Base-by-base conservation (phyloP, 192 early-diverging fungal genomes). In the Coemansia sp. region DNA sequence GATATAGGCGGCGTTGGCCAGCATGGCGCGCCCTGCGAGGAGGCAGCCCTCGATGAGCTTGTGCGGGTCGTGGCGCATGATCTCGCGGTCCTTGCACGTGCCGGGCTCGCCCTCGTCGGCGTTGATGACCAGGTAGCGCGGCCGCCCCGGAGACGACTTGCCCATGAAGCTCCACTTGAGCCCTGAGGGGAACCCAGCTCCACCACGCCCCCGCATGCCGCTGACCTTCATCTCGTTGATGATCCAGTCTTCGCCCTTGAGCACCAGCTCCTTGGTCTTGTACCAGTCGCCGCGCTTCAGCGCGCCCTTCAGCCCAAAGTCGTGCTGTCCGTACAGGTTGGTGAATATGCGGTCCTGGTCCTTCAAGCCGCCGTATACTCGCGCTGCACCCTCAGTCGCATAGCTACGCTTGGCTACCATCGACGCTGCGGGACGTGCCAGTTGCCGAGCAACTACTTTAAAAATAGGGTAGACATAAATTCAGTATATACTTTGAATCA, bases 101-200 rank as follows among this genome's bases (percentile, higher is more conserved):
- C 95, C 95, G 6, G 97, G 97, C 83, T 98, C 96, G 68, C 97
- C 97, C 79, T 99, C 97, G 68, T 99, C 95, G 62, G 95, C 95
- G 79, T 99, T 99, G 72, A 99, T 90, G 29, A 98, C 95, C 76
- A 99, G 87, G 78, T 98, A 99, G 31, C 93, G 89, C 35, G 97
- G 96, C 75, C 89, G 88, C 59, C 89, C 92, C 57, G 92, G 92
- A 29, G 85, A 81, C 39, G 91, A 89, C 73, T 99, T 99, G 84
- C 97, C 97, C 96, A 99, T 97, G 78, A 99, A 99, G 74, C 90
- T 93, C 96, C 97, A 98, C 84, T 99, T 99, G 54, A 99, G 87
- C 51, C 97, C 97, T 10, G 95, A 93, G 11, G 97, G 95, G 83
- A 99, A 99, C 39, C 97, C 97, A 63, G 96, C 97, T 72, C 96